Conservation (phyloP, 140 eudicot species). For the Bidens hawaiensis region DNA sequence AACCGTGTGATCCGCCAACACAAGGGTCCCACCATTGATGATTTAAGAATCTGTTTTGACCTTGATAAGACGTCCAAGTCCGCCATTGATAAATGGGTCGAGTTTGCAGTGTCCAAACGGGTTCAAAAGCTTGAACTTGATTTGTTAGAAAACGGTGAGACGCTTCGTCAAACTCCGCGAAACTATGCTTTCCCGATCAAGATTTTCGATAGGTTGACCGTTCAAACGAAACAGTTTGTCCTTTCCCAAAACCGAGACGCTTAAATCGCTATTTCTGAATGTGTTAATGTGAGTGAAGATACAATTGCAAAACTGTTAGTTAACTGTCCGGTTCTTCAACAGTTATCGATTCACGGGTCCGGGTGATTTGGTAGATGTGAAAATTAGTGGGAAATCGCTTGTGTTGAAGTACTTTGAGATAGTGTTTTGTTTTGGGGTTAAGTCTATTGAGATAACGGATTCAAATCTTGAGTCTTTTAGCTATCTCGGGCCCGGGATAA, state of each 20-base stretch:
- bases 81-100: conserved; percentile 50
- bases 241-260: conserved; percentile 10
- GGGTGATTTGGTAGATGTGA: conserved; percentile 41
- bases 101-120: conserved; percentile 42
- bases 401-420: conserved; percentile 45
- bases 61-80: conserved; percentile 35
- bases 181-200: conserved; percentile 39
- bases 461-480: conserved; percentile 41
- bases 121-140: conserved; percentile 52
- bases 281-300: conserved; percentile 55
- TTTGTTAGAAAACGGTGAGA: conserved; percentile 44
- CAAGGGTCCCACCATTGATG: conserved; percentile 34
- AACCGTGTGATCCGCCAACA: conserved; percentile 48
- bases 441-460: conserved; percentile 36
- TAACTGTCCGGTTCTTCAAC: conserved; percentile 35
- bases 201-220: conserved; percentile 24
- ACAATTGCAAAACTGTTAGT: conserved; percentile 26
- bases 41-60: conserved; percentile 40
- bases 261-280: conserved; percentile 38
- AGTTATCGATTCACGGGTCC: conserved; percentile 38
- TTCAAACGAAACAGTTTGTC: conserved; percentile 7
- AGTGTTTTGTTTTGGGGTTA: conserved; percentile 38
- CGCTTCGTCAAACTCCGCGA: conserved; percentile 30
- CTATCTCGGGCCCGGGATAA: conserved; percentile 43
- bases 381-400: conserved; percentile 34